A percentile compares a stretch with the other conserved stretches of the same genome.
phyloP scores from a whole-genome alignment of 129 eudicot genomes.

The Pulicaria dysenterica region DNA sequence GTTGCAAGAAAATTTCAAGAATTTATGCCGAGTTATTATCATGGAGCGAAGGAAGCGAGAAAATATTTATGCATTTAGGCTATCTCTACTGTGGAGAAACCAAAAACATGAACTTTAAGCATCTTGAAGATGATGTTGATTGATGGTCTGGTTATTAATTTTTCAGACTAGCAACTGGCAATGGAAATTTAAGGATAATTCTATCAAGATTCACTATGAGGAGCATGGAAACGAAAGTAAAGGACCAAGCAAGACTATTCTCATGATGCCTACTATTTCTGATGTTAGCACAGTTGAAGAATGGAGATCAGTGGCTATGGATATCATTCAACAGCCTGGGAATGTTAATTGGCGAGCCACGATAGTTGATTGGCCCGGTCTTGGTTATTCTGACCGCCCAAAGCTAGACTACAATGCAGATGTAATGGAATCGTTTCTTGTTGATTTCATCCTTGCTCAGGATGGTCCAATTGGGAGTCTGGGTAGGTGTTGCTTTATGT shows the following conservation, averaged over 20 bases:
- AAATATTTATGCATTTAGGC: constrained; percentile 4
- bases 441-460: constrained; percentile 69
- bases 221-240: constrained; percentile 51
- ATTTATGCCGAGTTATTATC: not conserved
- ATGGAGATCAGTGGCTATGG: constrained; percentile 85
- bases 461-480: constrained; percentile 52
- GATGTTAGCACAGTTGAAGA: constrained; percentile 99
- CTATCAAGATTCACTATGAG: constrained; percentile 75
- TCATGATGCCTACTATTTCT: constrained; percentile 89
- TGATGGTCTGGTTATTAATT: not conserved
- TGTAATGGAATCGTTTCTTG: constrained; percentile 89
- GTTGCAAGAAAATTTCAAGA: not conserved
- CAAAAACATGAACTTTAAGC: not conserved
- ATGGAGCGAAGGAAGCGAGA: not conserved
- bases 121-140: not conserved
- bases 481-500: constrained; percentile 45
- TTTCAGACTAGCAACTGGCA: constrained; percentile 64
- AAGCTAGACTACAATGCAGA: constrained; percentile 83
- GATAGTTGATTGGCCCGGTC: constrained; percentile 94
- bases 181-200: constrained; percentile 68
- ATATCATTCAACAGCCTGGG: constrained; percentile 54
- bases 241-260: constrained; percentile 61
- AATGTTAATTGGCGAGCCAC: constrained; percentile 65
- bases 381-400: constrained; percentile 90
- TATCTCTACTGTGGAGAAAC: not conserved